Evolutionary conservation across 2,329 filamentous ascomycete species (phyloP), one percentile per base, ranked within the genome.

Genomic region (Endothia cerciana): DNA sequence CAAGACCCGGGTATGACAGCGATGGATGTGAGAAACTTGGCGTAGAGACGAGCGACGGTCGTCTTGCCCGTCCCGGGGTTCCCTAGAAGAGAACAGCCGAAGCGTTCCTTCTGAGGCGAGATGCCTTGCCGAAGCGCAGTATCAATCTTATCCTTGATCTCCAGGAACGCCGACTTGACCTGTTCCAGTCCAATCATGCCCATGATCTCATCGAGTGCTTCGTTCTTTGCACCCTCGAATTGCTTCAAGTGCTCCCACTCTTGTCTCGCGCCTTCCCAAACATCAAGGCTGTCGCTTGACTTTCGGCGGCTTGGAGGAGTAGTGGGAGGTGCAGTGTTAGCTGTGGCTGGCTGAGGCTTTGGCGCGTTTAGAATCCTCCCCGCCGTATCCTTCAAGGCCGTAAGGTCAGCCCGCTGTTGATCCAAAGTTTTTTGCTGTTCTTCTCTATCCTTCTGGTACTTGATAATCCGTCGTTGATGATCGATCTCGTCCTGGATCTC

Each of bases 11-110:
- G 81, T 5, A 94, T 79, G 0, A 87, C 85, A 0, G 88, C 87
- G 0, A 91, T 77, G 0, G 85, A 82, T 0, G 83, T 81, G 0
- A 94, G 78, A 43, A 93, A 89, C 7, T 86, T 82, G 0, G 85
- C 89, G 65, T 92, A 93, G 0, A 91, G 76, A 0, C 91, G 82
- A 0, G 91, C 91, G 0, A 94, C 88, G 0, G 91, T 94, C 0
- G 91, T 94, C 78, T 93, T 93, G 0, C 87, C 90, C 65, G 91
- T 93, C 3, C 91, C 91, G 0, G 91, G 91, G 70, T 93, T 94
- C 0, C 91, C 91, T 0, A 93, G 76, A 3, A 94, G 75, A 0
- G 83, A 82, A 1, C 85, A 83, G 8, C 89, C 85, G 61, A 90
- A 87, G 1, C 91, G 79, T 67, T 92, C 88, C 0, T 79, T 76